Evolutionary conservation across 495 filamentous ascomycete species (phyloP).

Genomic region (Beverwykella pulmonaria): DNA sequence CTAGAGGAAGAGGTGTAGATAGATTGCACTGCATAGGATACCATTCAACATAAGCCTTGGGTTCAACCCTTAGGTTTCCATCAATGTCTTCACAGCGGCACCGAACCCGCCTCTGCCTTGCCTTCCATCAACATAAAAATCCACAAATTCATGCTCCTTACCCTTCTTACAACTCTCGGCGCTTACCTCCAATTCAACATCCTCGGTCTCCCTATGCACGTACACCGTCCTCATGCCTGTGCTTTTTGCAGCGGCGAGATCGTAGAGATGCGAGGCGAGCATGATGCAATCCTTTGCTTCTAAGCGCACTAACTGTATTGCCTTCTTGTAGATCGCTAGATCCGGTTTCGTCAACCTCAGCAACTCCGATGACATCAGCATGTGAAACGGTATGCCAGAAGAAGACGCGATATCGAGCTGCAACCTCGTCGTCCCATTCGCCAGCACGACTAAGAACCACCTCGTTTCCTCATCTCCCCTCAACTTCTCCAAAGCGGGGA

Average conservation of each 20-base stretch:
- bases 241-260: conserved; percentile 21
- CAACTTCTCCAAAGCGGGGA: conserved; percentile 13
- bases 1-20: background rate
- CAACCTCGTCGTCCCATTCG: conserved; percentile 25
- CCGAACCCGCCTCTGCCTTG: background rate
- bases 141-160: background rate
- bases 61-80: background rate
- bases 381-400: conserved; percentile 26
- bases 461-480: background rate
- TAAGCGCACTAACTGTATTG: conserved; percentile 7
- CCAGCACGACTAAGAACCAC: conserved; percentile 22
- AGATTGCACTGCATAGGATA: background rate
- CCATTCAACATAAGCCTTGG: background rate
- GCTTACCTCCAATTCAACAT: conserved; percentile 1
- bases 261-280: conserved; percentile 25
- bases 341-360: conserved; percentile 20
- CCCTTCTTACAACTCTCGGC: background rate
- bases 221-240: conserved; percentile 21
- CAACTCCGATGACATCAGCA: conserved; percentile 21
- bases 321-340: conserved; percentile 13
- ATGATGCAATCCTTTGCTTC: conserved; percentile 10
- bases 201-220: conserved; percentile 15
- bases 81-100: background rate
- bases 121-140: background rate
- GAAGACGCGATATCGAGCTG: conserved; percentile 25